phyloP scores from a whole-genome alignment of 1,284 basidiomycete species.

The Microbotryum intermedium region DNA sequence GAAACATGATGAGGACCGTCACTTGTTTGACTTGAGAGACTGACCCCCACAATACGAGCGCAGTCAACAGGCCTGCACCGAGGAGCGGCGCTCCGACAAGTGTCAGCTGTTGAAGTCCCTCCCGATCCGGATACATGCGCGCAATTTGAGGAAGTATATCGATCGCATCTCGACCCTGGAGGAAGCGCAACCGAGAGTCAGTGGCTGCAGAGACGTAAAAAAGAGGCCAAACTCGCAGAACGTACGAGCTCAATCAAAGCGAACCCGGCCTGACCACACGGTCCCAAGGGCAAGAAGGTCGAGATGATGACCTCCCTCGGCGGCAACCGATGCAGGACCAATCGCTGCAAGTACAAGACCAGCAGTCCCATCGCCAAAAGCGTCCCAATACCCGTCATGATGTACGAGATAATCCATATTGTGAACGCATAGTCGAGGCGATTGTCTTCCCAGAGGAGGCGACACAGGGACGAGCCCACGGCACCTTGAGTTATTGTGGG shows the following conservation, averaged over 20 bases:
- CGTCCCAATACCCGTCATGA: constrained; percentile 29
- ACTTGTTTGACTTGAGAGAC: neutral
- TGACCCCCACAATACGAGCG: constrained; percentile 32
- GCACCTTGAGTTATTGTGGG: constrained; percentile 32
- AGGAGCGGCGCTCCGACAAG: constrained; percentile 22
- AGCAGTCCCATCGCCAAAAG: constrained; percentile 28
- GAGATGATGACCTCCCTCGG: constrained; percentile 32
- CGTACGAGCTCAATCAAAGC: constrained; percentile 30
- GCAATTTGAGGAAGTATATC: constrained; percentile 28
- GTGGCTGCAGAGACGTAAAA: neutral
- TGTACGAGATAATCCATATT: constrained; percentile 29
- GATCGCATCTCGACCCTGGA: constrained; percentile 23
- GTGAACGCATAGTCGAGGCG: constrained; percentile 27
- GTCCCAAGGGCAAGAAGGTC: constrained; percentile 31
- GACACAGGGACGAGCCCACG: constrained; percentile 26
- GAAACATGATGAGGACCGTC: too few relatives aligned
- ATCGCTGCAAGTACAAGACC: constrained; percentile 33
- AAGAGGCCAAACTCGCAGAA: neutral
- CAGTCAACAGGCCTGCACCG: constrained; percentile 28
- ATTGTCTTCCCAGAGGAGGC: constrained; percentile 20
- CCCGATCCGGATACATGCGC: constrained; percentile 6
- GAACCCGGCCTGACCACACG: constrained; percentile 32
- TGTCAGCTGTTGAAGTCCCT: constrained; percentile 8
- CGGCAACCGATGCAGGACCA: constrained; percentile 32
- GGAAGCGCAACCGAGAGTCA: neutral